These are phyloP conservation scores for Globisporangium cylindrosporum DNA, from an alignment of 352 stramenopile genomes.

Conservation along the genomic window DNA sequence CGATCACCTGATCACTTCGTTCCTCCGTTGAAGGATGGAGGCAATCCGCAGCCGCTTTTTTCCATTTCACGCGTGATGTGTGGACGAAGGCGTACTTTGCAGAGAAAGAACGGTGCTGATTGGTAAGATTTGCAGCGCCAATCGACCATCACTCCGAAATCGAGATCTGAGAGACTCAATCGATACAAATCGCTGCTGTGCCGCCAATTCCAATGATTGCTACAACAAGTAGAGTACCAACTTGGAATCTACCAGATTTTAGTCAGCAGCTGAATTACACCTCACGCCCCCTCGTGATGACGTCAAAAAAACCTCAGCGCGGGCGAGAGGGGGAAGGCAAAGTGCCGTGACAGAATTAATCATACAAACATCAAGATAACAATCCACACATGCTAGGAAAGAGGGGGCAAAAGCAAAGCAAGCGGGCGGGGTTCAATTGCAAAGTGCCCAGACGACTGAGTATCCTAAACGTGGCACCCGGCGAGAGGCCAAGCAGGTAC, in stretches of 20 bases:
- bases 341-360: background rate
- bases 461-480: constrained; percentile 20
- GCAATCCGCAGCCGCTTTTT: background rate
- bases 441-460: constrained; percentile 4
- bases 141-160: background rate
- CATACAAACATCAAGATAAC: background rate
- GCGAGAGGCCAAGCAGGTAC: constrained; percentile 14
- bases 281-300: background rate
- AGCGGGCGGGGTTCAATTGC: background rate
- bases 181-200: background rate
- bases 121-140: background rate
- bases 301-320: background rate
- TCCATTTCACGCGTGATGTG: background rate
- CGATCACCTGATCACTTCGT: constrained; percentile 1
- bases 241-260: background rate
- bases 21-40: background rate
- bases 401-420: background rate
- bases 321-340: background rate
- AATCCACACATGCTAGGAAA: background rate
- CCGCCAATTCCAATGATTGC: background rate
- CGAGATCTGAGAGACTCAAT: background rate
- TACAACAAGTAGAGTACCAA: background rate
- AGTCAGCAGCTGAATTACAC: background rate
- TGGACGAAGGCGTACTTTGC: constrained; percentile 1
- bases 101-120: background rate